Base-by-base conservation (phyloP, 1,284 basidiomycete genomes). In the Irpex sp. region DNA sequence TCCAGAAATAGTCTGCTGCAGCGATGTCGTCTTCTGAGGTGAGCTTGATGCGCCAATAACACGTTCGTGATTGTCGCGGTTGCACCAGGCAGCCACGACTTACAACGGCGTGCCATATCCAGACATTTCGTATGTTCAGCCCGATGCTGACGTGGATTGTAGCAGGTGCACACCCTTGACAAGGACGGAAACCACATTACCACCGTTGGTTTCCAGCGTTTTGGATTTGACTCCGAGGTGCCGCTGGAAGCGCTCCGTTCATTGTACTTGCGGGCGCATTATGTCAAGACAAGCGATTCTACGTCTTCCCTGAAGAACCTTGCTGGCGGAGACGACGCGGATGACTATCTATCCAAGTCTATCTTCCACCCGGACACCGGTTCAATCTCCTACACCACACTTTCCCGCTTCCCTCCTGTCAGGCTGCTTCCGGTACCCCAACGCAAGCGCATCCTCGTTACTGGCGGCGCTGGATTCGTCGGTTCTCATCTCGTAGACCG, bases 401-500 rank as follows among this genome's bases (percentile, higher is more conserved):
- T 96, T 61, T 88, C 91, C 64, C 88, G 92, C 66, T 98, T 96
- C 77, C 93, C 94, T 7, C 94, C 96, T 4, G 96, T 98, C 62
- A 92, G 87, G 69, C 87, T 96, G 58, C 85, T 98, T 40, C 78
- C 93, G 17, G 87, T 92, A 38, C 82, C 86, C 3, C 76, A 83
- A 66, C 88, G 94, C 72, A 97, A 97, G 79, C 89, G 97, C 58
- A 83, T 98, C 71, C 86, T 99, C 49, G 89, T 97, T 68, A 98
- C 96, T 15, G 96, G 96, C 68, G 96, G 96, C 62, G 97, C 97
- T 57, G 96, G 96, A 36, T 99, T 99, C 75, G 96, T 99, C 64
- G 97, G 97, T 36, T 97, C 94, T 52, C 97, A 99, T 80, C 88
- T 99, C 63, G 93, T 96, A 60, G 97, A 99, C 80, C 89, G 97